Percentiles rank a stretch among this genome's conserved stretches.
Evolutionary conservation across 2,329 filamentous ascomycete genomes (phyloP).

Genomic region (Pseudocercospora cruenta): DNA sequence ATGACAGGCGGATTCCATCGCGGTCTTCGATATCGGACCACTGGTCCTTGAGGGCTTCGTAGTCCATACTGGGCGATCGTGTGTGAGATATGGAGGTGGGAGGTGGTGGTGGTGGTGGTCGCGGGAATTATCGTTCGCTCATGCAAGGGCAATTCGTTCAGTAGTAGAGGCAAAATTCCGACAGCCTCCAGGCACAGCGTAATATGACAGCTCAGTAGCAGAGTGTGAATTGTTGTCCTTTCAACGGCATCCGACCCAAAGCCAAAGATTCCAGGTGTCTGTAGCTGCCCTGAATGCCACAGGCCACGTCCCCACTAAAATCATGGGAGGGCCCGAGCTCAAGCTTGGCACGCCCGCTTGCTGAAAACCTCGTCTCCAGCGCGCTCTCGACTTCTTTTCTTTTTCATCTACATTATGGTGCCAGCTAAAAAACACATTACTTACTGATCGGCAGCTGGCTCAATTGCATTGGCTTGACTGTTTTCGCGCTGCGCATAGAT

Average conservation of each 20-base stretch:
- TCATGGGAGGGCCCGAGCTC: neutral
- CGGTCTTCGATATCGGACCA: slow-evolving; percentile 96
- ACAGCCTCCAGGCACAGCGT: neutral
- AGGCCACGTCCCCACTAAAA: neutral
- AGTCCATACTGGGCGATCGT: slow-evolving; percentile 68
- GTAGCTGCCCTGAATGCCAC: slow-evolving; percentile 1
- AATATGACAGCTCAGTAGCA: neutral
- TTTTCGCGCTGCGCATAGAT: slow-evolving; percentile 73
- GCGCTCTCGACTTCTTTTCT: slow-evolving; percentile 41
- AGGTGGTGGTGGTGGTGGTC: slow-evolving; percentile 11
- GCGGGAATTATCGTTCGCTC: slow-evolving; percentile 12
- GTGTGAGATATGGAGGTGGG: slow-evolving; percentile 9
- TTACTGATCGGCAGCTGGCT: slow-evolving; percentile 63
- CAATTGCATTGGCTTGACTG: slow-evolving; percentile 56
- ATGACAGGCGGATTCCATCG: slow-evolving; percentile 93
- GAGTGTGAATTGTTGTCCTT: neutral
- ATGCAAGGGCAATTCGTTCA: neutral
- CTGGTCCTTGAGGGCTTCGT: slow-evolving; percentile 89
- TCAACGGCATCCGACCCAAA: neutral
- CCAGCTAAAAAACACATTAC: slow-evolving; percentile 64
- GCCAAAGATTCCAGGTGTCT: neutral
- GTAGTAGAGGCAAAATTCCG: neutral
- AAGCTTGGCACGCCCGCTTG: neutral
- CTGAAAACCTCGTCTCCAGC: slow-evolving; percentile 7
- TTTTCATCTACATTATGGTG: slow-evolving; percentile 52